A percentile compares a stretch with the other conserved stretches of the same genome.
phyloP scores from a whole-genome alignment of 805 yeast genomes.

The Wickerhamiella azyma region DNA sequence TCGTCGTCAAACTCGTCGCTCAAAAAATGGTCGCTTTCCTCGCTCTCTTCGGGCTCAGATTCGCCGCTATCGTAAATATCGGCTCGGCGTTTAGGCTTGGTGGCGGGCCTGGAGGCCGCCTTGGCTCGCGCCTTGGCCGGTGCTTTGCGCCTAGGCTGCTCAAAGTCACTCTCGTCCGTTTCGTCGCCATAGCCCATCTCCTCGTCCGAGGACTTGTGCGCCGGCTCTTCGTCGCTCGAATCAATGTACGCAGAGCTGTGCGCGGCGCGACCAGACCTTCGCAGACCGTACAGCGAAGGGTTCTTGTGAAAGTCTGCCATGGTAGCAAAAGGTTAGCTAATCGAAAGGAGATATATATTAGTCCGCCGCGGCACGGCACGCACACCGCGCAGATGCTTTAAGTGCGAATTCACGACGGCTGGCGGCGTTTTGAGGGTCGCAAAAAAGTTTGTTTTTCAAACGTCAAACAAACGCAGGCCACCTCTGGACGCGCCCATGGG shows the following conservation, averaged over 20 bases:
- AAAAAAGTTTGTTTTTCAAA: too few relatives aligned
- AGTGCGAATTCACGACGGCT: too few relatives aligned
- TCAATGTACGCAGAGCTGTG: slow-evolving; percentile 18
- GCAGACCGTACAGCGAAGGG: slow-evolving; percentile 31
- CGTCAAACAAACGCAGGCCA: too few relatives aligned
- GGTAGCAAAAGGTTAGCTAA: neutral
- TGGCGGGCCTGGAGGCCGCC: slow-evolving; percentile 30
- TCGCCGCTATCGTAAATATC: slow-evolving; percentile 45
- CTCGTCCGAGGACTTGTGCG: neutral
- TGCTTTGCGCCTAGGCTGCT: slow-evolving; percentile 8
- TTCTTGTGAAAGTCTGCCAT: slow-evolving; percentile 6
- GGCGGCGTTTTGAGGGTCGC: too few relatives aligned
- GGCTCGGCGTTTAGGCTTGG: slow-evolving; percentile 61
- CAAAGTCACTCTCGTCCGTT: slow-evolving; percentile 6
- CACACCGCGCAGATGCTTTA: too few relatives aligned
- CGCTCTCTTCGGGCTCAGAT: slow-evolving; percentile 5
- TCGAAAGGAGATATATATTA: neutral
- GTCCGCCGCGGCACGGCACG: too few relatives aligned
- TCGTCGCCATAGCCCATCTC: slow-evolving; percentile 11
- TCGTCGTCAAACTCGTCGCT: slow-evolving; percentile 18
- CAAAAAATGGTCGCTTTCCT: slow-evolving; percentile 21
- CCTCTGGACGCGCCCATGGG: too few relatives aligned
- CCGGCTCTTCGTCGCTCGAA: slow-evolving; percentile 9
- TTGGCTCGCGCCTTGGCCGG: neutral
- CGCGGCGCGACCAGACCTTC: slow-evolving; percentile 24